Conservation (phyloP, 495 filamentous ascomycete species). For the Ramalina peruviana region DNA sequence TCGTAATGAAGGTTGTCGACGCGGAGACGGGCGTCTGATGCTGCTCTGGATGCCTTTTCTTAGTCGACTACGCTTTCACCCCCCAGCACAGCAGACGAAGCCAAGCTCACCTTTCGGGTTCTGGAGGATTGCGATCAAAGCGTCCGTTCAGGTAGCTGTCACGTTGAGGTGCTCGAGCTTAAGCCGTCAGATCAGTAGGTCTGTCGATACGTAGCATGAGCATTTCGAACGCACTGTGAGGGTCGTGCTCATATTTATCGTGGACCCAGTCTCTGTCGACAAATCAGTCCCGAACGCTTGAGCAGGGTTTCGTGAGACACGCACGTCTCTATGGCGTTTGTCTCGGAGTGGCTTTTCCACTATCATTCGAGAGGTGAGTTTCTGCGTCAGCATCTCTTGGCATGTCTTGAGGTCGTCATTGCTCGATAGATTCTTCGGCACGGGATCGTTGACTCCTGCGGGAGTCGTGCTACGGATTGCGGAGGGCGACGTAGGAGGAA, state of each 20-base stretch:
- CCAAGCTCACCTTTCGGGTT: slow-evolving; percentile 34
- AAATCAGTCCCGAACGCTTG: slow-evolving; percentile 8
- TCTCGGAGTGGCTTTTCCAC: slow-evolving; percentile 43
- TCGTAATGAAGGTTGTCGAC: slow-evolving; percentile 94
- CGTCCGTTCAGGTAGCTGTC: slow-evolving; percentile 22
- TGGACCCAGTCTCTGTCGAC: slow-evolving; percentile 72
- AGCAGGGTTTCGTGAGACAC: slow-evolving; percentile 5
- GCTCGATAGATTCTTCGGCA: slow-evolving; percentile 11
- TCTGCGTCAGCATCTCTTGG: slow-evolving; percentile 43
- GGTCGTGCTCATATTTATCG: slow-evolving; percentile 65
- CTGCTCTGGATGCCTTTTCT: slow-evolving; percentile 20
- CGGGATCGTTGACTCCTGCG: slow-evolving; percentile 19
- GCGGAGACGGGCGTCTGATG: slow-evolving; percentile 54
- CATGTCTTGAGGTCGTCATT: slow-evolving; percentile 17
- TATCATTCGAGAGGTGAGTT: slow-evolving; percentile 27
- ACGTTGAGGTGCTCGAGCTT: slow-evolving; percentile 25
- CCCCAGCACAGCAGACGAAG: not conserved
- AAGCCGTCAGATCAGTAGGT: slow-evolving; percentile 8
- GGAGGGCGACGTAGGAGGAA: slow-evolving; percentile 19
- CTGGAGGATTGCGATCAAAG: slow-evolving; percentile 31
- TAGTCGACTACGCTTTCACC: slow-evolving; percentile 3
- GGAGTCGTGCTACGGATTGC: slow-evolving; percentile 24
- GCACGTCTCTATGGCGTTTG: slow-evolving; percentile 43
- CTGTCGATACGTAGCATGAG: not conserved
- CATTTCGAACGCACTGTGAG: slow-evolving; percentile 32